These are phyloP conservation scores for Geosmithia morbida DNA, from an alignment of 2,329 filamentous ascomycete species.

Conservation along the genomic window DNA sequence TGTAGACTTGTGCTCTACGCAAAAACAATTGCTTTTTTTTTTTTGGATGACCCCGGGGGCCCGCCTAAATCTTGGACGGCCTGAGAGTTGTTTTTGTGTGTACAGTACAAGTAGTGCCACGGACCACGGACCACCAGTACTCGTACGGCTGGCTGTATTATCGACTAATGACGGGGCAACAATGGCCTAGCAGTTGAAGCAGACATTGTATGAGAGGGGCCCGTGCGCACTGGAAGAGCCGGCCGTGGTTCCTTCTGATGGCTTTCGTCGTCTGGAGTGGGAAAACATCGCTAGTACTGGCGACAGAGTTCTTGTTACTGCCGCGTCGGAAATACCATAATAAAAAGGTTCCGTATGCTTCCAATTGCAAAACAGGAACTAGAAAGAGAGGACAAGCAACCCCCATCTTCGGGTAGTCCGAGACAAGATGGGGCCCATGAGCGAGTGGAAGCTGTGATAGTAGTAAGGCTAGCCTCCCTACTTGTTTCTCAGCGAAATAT, in stretches of 20 bases:
- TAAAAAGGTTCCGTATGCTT: background rate
- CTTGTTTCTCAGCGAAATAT: background rate
- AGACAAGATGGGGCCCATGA: background rate
- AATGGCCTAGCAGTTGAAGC: background rate
- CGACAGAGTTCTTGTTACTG: background rate
- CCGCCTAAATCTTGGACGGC: background rate
- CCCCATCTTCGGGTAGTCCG: background rate
- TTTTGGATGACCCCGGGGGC: background rate
- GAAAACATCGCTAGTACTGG: too few species aligned
- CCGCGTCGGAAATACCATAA: background rate
- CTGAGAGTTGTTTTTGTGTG: background rate
- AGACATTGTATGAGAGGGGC: background rate
- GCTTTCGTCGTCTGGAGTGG: too few species aligned
- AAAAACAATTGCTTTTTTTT: background rate
- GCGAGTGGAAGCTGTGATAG: background rate
- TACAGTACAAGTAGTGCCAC: too few species aligned
- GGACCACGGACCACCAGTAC: background rate
- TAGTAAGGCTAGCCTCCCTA: background rate
- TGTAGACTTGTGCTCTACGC: background rate
- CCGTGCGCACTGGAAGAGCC: background rate
- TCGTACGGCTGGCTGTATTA: background rate
- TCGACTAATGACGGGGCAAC: background rate
- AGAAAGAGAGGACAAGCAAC: too few species aligned
- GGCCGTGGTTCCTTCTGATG: too few species aligned
- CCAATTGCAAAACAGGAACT: too few species aligned